Evolutionary conservation across 2,329 filamentous ascomycete species (phyloP).

Genomic region (Cytospora piceicola): DNA sequence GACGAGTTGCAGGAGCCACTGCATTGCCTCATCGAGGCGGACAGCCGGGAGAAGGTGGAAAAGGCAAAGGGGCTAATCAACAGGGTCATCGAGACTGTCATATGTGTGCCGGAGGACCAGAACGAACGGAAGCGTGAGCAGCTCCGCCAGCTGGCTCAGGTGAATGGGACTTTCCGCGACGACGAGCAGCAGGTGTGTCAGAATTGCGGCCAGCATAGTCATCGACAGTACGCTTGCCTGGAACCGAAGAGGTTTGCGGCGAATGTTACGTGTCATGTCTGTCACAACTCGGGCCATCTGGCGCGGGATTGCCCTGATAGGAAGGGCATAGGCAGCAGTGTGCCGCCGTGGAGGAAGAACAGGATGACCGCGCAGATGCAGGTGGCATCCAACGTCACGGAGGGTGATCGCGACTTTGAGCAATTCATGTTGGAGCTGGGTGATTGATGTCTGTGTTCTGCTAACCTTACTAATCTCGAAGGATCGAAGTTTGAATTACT

Average conservation of each 20-base stretch:
- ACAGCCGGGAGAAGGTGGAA: constrained; percentile 76
- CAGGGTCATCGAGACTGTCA: constrained; percentile 78
- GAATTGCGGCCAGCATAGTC: background rate
- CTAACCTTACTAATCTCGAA: background rate
- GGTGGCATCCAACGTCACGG: background rate
- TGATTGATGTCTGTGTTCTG: background rate
- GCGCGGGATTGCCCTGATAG: constrained; percentile 9
- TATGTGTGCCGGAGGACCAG: constrained; percentile 76
- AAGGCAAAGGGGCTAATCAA: constrained; percentile 77
- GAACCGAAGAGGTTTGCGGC: background rate
- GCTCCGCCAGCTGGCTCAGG: constrained; percentile 75
- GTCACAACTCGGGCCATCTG: background rate
- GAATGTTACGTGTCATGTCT: background rate
- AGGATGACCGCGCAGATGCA: background rate
- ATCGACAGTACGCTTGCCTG: constrained; percentile 11
- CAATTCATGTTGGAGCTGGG: constrained; percentile 17
- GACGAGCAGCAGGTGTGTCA: constrained; percentile 55
- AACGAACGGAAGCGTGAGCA: constrained; percentile 82
- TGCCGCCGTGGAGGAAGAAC: constrained; percentile 11
- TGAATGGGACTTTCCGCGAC: constrained; percentile 81
- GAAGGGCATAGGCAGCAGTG: background rate
- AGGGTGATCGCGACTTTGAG: constrained; percentile 8
- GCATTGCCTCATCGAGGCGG: constrained; percentile 80
- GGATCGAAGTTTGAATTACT: too few species aligned
- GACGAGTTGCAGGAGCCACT: constrained; percentile 80